These are phyloP conservation scores for Colletotrichum sp. DNA, from an alignment of 2,329 filamentous ascomycete species.

Conservation along the genomic window DNA sequence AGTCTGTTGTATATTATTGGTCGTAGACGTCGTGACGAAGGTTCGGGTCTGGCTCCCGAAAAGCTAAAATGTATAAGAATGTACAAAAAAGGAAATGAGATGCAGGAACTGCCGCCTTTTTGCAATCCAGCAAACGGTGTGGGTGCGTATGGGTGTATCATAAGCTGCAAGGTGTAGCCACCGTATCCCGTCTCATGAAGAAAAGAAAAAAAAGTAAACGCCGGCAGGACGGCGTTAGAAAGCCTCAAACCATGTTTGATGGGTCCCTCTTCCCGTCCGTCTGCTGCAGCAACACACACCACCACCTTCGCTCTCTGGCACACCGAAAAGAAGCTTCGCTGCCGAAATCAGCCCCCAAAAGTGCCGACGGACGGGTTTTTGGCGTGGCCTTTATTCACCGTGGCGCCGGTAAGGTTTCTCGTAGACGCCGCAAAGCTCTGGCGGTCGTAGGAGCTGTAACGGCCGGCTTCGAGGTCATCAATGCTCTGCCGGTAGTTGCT, in stretches of 20 bases:
- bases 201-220: background rate
- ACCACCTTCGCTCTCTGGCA: background rate
- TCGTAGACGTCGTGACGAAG: background rate
- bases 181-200: background rate
- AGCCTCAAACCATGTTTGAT: background rate
- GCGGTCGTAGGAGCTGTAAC: background rate
- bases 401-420: background rate
- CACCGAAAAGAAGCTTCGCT: background rate
- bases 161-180: background rate
- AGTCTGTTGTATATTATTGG: background rate
- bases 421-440: background rate
- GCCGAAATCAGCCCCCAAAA: background rate
- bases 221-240: background rate
- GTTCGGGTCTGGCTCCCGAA: slow-evolving; percentile 7
- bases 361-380: slow-evolving; percentile 5
- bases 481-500: background rate
- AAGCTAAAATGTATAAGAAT: background rate
- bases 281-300: background rate
- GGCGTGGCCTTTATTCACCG: background rate
- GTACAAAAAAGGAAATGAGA: background rate
- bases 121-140: background rate
- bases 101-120: slow-evolving; percentile 2
- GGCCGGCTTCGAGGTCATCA: background rate
- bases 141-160: slow-evolving; percentile 1
- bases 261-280: background rate